Conservation (phyloP, 2,329 filamentous ascomycete species). For the Claviceps pusilla region DNA sequence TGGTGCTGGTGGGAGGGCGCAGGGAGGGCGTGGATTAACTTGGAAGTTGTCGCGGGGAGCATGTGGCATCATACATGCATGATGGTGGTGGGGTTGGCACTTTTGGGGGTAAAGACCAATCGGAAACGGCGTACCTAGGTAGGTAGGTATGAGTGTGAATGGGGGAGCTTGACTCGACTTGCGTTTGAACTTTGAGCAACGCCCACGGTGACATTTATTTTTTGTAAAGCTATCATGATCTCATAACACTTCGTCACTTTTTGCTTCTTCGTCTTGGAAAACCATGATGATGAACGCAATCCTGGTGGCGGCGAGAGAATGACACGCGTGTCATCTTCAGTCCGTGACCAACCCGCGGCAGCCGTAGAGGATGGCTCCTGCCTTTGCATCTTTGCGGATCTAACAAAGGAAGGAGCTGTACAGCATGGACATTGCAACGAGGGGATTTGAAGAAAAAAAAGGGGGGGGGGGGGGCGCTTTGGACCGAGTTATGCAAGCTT, state of each 20-base stretch:
- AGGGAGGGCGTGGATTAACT: not conserved
- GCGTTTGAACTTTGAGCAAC: too few species aligned
- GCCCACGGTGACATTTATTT: too few species aligned
- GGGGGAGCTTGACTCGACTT: not conserved
- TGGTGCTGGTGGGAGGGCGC: not conserved
- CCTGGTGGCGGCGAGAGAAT: not conserved
- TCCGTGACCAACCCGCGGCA: not conserved
- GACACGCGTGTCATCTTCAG: not conserved
- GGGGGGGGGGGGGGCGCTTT: too few species aligned
- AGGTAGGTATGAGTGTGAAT: not conserved
- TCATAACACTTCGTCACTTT: too few species aligned
- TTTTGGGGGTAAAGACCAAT: not conserved
- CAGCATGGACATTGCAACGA: not conserved
- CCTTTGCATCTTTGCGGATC: not conserved
- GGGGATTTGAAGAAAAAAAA: not conserved
- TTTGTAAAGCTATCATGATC: too few species aligned
- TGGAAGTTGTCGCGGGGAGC: not conserved
- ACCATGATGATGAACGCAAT: too few species aligned
- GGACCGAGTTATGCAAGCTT: too few species aligned
- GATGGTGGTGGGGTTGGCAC: not conserved
- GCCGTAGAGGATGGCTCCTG: constrained; percentile 1
- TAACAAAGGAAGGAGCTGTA: not conserved
- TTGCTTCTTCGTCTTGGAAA: too few species aligned
- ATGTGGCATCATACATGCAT: too few species aligned
- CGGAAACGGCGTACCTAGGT: not conserved